These are phyloP conservation scores for Polyplosphaeria fusca DNA, from an alignment of 495 filamentous ascomycete species.

Conservation along the genomic window DNA sequence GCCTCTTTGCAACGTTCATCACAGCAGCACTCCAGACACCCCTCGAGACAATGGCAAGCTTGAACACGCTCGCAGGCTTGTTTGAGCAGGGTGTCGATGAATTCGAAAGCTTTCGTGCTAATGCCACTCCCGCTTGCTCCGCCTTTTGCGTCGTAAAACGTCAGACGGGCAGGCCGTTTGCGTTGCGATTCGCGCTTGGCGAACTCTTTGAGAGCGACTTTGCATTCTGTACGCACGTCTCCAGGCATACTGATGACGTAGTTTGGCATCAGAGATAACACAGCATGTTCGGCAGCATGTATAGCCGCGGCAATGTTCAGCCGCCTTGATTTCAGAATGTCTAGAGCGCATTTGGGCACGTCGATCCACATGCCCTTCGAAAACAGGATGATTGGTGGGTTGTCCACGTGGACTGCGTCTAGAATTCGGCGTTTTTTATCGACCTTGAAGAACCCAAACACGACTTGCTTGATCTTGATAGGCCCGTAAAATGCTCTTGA, in stretches of 20 bases:
- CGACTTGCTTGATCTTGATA: slow-evolving; percentile 76
- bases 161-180: slow-evolving; percentile 85
- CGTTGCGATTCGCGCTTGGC: slow-evolving; percentile 67
- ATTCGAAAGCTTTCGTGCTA: slow-evolving; percentile 88
- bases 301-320: slow-evolving; percentile 88
- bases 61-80: slow-evolving; percentile 78
- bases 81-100: slow-evolving; percentile 71
- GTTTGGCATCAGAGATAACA: slow-evolving; percentile 80
- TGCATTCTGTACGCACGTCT: slow-evolving; percentile 93
- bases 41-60: slow-evolving; percentile 65
- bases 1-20: slow-evolving; percentile 81
- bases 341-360: slow-evolving; percentile 72
- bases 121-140: slow-evolving; percentile 81
- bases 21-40: slow-evolving; percentile 86
- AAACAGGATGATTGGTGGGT: slow-evolving; percentile 79
- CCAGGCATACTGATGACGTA: slow-evolving; percentile 84
- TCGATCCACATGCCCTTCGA: slow-evolving; percentile 97
- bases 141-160: slow-evolving; percentile 93
- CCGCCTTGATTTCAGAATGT: slow-evolving; percentile 66
- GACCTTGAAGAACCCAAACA: slow-evolving; percentile 96
- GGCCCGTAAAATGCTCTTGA: slow-evolving; percentile 75
- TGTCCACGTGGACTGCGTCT: slow-evolving; percentile 88
- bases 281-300: slow-evolving; percentile 89
- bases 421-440: slow-evolving; percentile 79
- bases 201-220: slow-evolving; percentile 73